Base-by-base conservation (phyloP, 2,329 filamentous ascomycete species). In the Fusarium praegraminearum region DNA sequence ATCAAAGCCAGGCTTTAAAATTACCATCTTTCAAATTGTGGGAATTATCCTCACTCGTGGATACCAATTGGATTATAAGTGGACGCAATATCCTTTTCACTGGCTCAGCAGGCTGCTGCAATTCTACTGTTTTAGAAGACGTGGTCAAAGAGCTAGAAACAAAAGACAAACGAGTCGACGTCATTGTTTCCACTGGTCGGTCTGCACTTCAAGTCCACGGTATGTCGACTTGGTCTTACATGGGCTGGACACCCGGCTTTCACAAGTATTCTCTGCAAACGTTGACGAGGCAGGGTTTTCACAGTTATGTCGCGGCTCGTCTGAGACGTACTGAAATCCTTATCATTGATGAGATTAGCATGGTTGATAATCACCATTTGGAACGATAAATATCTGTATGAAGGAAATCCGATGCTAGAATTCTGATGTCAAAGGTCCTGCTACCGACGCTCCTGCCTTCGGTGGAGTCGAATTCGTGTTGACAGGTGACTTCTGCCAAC, bases 301-400 rank as follows among this genome's bases (percentile, higher is more conserved):
- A 47, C 20, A n/a, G 55, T 4, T 4, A 38, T 4, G 43, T 80
- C 2, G 75, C 67, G 26, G 73, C 79, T 3, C 79, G 83, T 1
- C 76, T 88, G 4, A 73, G 43, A 0, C 44, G 75, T 0, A 87
- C 84, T 0, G 81, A 90, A 50, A 84, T 89, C 1, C 79, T 91
- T 2, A 83, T 91, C 35, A 87, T 91, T 24, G 88, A 91, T 69
- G 89, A 91, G 76, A 86, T 91, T 61, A 88, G 85, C 67, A 91
- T 91, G 89, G 82, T 90, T 1, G 86, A 88, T 52, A 87, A 84
- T 84, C 56, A 70, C 33, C 65, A 74, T 40, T 49, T 77, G 2
- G 57, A 75, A 35, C 73, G 73, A 70, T 76, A 16, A 72, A 75
- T n/a, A 3, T n/a, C 11, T 63, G 63, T 26, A 63, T 77, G 79